These are phyloP conservation scores for Roridomyces roridus DNA, from an alignment of 768 basidiomycete genomes.

Conservation along the genomic window DNA sequence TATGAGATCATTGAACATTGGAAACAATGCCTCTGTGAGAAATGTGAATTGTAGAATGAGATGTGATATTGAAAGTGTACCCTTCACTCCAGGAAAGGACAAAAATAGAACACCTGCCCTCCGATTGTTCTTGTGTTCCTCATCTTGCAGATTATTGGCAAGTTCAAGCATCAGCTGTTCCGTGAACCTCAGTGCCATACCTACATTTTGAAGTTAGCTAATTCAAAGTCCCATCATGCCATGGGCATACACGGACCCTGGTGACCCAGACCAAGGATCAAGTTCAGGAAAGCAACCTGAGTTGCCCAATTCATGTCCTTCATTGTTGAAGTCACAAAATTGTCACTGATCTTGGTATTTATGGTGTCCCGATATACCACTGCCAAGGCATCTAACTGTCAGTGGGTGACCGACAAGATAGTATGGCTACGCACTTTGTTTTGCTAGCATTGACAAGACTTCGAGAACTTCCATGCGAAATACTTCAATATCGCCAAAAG, in stretches of 20 bases:
- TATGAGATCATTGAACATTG: neutral
- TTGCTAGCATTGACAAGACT: neutral
- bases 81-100: neutral
- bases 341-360: neutral
- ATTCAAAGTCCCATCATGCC: too few relatives aligned
- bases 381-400: neutral
- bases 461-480: neutral
- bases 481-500: neutral
- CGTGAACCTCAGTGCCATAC: neutral
- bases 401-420: neutral
- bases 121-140: neutral
- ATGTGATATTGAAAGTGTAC: neutral
- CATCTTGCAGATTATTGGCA: neutral
- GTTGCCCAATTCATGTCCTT: neutral
- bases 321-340: neutral
- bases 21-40: neutral
- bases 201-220: too few relatives aligned
- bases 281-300: neutral
- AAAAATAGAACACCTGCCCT: neutral
- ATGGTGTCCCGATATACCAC: neutral
- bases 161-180: neutral
- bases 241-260: neutral
- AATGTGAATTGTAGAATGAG: neutral
- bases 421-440: neutral
- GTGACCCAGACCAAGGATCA: neutral